Conservation (phyloP, 306 rosid species). For the Morella rubra region DNA sequence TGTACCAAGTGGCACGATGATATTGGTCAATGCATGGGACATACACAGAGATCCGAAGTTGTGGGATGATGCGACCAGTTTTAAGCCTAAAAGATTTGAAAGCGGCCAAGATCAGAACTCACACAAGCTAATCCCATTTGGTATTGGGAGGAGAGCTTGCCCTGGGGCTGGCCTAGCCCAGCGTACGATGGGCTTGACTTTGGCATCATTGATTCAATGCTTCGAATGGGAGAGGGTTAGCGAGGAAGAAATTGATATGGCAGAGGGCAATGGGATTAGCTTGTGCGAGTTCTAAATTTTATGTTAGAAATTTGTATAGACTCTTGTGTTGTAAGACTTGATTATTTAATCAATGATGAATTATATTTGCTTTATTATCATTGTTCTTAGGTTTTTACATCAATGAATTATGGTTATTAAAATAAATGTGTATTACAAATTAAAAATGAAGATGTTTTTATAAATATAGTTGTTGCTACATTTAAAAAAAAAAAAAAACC, state of each 20-base stretch:
- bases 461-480: too few relatives aligned
- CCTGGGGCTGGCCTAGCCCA: not conserved
- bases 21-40: constrained; percentile 38
- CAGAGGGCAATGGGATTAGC: constrained; percentile 31
- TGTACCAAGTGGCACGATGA: not conserved
- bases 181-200: constrained; percentile 5
- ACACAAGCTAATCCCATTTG: constrained; percentile 30
- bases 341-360: too few relatives aligned
- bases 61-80: constrained; percentile 35
- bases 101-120: not conserved
- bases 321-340: too few relatives aligned
- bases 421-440: too few relatives aligned
- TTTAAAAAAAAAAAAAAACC: too few relatives aligned
- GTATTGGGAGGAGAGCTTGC: constrained; percentile 12
- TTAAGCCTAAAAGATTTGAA: constrained; percentile 34
- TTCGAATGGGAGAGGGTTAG: constrained; percentile 43
- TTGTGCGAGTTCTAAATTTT: too few relatives aligned
- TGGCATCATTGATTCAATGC: constrained; percentile 41
- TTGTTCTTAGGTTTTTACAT: too few relatives aligned
- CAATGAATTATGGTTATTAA: too few relatives aligned
- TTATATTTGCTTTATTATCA: too few relatives aligned
- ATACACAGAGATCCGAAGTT: constrained; percentile 35
- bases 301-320: too few relatives aligned
- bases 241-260: constrained; percentile 35
- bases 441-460: too few relatives aligned